A percentile compares a stretch with the other conserved stretches of the same genome.
Evolutionary conservation across 805 yeast species (phyloP).

Genomic region (Yarrowia porcina): DNA sequence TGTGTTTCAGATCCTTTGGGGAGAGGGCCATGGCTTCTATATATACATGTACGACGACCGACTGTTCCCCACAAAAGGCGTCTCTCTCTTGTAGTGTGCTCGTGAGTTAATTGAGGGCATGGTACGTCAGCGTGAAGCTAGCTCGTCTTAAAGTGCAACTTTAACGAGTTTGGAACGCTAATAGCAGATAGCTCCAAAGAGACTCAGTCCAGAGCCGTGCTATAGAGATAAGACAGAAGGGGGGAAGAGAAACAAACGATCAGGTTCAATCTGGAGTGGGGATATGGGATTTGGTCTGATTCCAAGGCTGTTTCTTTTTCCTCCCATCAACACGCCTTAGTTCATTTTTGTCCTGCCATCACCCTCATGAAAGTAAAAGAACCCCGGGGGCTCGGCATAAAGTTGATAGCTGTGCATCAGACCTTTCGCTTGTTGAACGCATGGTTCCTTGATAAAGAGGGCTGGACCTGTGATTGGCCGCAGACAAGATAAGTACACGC

Average conservation of each 20-base stretch:
- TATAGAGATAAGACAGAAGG: neutral
- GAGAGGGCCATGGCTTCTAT: neutral
- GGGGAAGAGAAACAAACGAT: too few relatives aligned
- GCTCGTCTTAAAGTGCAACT: neutral
- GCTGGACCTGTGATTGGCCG: neutral
- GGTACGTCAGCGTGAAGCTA: neutral
- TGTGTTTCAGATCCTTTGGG: neutral
- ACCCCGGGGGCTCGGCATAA: neutral
- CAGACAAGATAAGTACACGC: neutral
- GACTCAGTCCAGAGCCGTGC: constrained; percentile 12
- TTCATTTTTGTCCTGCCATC: too few relatives aligned
- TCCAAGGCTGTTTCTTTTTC: too few relatives aligned
- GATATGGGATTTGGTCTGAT: too few relatives aligned
- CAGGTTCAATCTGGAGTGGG: too few relatives aligned
- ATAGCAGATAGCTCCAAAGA: neutral
- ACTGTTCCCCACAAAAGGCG: constrained; percentile 3
- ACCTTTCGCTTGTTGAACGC: neutral
- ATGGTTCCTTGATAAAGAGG: constrained; percentile 12
- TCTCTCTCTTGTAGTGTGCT: too few relatives aligned
- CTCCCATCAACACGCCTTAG: too few relatives aligned
- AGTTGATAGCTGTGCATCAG: neutral
- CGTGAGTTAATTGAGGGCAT: neutral
- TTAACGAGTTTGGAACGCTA: neutral
- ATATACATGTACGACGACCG: neutral
- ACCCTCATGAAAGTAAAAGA: neutral